These are phyloP conservation scores for Colletotrichum camelliae DNA, from an alignment of 2,329 filamentous ascomycete genomes.

Conservation along the genomic window DNA sequence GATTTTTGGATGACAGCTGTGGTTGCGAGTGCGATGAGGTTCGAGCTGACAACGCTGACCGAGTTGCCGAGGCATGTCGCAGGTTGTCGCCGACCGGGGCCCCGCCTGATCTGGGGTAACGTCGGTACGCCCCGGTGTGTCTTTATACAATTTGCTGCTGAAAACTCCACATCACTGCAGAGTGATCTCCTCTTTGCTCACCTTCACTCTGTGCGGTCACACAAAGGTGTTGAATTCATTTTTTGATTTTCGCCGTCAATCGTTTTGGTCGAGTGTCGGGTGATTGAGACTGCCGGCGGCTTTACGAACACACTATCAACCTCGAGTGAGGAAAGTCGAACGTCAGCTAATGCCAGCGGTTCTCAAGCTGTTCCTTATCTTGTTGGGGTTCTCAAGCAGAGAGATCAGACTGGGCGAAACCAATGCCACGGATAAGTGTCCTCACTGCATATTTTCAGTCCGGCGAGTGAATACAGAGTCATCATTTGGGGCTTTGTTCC, in stretches of 20 bases:
- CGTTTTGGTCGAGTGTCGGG: background rate
- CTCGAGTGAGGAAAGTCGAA: background rate
- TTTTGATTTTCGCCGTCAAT: background rate
- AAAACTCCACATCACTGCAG: background rate
- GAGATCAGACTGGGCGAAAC: constrained; percentile 12
- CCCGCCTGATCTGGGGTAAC: constrained; percentile 18
- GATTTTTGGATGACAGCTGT: background rate
- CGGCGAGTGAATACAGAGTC: constrained; percentile 10
- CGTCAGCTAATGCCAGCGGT: background rate
- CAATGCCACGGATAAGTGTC: background rate
- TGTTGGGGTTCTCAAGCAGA: background rate
- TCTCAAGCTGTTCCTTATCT: background rate
- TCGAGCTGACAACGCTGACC: background rate
- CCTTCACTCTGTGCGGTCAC: background rate
- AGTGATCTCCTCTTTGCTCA: background rate
- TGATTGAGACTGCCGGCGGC: background rate
- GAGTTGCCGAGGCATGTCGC: constrained; percentile 22
- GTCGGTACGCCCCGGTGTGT: background rate
- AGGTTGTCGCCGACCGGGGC: background rate
- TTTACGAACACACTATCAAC: no score
- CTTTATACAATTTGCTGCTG: background rate
- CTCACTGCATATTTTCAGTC: background rate
- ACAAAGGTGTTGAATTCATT: background rate
- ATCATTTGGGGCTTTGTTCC: background rate
- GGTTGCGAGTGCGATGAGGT: constrained; percentile 10